These are phyloP conservation scores for Populus euphratica DNA, from an alignment of 345 rosid genomes.

Conservation along the genomic window DNA sequence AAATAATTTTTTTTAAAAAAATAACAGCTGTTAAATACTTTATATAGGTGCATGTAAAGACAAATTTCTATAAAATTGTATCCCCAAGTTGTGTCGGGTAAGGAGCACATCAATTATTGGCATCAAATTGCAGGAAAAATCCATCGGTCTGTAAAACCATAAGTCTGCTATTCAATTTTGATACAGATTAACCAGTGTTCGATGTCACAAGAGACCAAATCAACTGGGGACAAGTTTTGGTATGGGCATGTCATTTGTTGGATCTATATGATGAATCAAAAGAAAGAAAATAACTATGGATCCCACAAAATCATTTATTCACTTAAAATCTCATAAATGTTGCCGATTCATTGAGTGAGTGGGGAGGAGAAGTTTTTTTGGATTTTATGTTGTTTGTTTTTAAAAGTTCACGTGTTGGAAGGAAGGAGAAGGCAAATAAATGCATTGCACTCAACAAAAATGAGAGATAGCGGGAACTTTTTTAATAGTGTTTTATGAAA, in stretches of 20 bases:
- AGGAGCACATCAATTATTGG: no score
- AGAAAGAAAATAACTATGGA: slow-evolving; percentile 12
- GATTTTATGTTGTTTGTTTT: not conserved
- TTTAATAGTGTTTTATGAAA: no score
- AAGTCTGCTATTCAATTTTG: slow-evolving; percentile 7
- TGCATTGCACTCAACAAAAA: slow-evolving; percentile 51
- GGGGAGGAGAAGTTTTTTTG: slow-evolving; percentile 16
- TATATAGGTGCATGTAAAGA: no score
- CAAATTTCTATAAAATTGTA: no score
- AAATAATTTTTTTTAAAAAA: no score
- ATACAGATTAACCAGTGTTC: no score
- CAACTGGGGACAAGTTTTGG: slow-evolving; percentile 7
- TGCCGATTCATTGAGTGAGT: slow-evolving; percentile 60
- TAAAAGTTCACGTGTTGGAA: not conserved
- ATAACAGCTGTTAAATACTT: no score
- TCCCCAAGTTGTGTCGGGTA: no score
- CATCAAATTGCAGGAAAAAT: slow-evolving; percentile 5
- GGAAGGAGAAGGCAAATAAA: slow-evolving; percentile 20
- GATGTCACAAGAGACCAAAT: not conserved
- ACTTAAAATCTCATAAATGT: slow-evolving; percentile 39
- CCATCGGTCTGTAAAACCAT: slow-evolving; percentile 20
- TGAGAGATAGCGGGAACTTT: slow-evolving; percentile 12
- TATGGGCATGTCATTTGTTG: not conserved
- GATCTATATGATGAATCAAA: slow-evolving; percentile 6
- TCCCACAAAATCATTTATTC: slow-evolving; percentile 20